Conservation (phyloP, 148 eudicot species). For the Rhododendron mucronatum region DNA sequence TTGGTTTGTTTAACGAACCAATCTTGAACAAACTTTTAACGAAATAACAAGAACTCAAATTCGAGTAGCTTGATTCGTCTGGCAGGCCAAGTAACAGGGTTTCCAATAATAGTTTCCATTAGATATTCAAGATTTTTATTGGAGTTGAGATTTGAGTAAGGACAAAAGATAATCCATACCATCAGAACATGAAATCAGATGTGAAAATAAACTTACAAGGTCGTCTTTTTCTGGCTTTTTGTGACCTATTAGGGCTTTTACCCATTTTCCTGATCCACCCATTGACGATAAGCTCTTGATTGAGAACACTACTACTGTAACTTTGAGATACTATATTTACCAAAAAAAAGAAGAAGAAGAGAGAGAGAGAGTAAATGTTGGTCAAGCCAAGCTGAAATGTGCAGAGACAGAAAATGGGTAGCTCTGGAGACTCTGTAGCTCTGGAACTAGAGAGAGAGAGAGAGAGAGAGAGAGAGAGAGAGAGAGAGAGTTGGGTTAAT, state of each 20-base stretch:
- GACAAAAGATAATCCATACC: too few species aligned
- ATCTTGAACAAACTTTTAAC: too few species aligned
- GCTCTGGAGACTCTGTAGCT: too few species aligned
- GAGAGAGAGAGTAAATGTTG: neutral
- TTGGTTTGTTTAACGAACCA: too few species aligned
- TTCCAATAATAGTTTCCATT: neutral
- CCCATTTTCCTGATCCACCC: conserved; percentile 75
- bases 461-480: neutral
- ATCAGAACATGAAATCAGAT: neutral
- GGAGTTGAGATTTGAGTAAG: neutral
- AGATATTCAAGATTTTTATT: neutral
- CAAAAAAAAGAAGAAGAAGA: neutral
- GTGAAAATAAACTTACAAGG: conserved; percentile 20
- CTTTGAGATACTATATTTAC: neutral
- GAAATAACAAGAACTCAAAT: too few species aligned
- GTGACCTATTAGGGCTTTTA: conserved; percentile 44
- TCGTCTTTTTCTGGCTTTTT: conserved; percentile 41
- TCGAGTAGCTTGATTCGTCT: too few species aligned
- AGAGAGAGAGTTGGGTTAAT: neutral
- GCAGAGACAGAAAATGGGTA: neutral
- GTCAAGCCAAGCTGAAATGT: neutral
- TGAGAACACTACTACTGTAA: neutral
- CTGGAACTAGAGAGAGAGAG: neutral
- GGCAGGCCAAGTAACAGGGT: neutral
- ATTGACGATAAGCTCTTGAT: conserved; percentile 13